Conservation (phyloP, 2,329 filamentous ascomycete genomes). For the Penicillium brasilianum region DNA sequence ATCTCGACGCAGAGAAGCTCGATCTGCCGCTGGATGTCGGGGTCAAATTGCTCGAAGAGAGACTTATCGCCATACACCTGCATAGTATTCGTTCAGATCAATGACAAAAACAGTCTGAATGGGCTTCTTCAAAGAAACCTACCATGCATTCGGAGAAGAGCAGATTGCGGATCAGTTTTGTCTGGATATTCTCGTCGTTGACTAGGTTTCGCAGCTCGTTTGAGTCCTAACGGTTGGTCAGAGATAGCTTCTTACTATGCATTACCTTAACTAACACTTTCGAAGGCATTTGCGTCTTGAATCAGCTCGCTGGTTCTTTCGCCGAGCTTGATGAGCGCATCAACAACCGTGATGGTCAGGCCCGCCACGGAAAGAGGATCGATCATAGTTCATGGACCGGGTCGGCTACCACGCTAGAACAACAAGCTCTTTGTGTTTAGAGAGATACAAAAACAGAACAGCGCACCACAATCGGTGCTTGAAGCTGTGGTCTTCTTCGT, state of each 20-base stretch:
- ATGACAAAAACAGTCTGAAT: not conserved
- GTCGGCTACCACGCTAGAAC: too few relatives aligned
- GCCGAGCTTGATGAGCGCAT: conserved; percentile 13
- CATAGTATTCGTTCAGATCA: not conserved
- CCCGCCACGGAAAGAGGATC: conserved; percentile 15
- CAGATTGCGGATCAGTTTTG: conserved; percentile 10
- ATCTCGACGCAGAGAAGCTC: conserved; percentile 13
- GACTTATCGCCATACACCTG: conserved; percentile 12
- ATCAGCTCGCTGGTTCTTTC: conserved; percentile 11
- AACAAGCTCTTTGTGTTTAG: not conserved
- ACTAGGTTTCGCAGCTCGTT: conserved; percentile 12
- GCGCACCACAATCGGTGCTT: not conserved
- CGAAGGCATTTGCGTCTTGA: conserved; percentile 9
- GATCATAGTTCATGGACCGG: conserved; percentile 2
- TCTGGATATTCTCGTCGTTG: conserved; percentile 16
- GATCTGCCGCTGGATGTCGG: conserved; percentile 16
- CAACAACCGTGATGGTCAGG: conserved; percentile 8
- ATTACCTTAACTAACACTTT: conserved; percentile 3
- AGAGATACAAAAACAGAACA: not conserved
- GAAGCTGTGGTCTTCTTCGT: not conserved
- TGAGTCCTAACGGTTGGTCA: conserved; percentile 8
- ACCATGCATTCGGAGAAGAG: conserved; percentile 13
- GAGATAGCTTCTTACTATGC: not conserved
- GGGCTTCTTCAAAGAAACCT: too few relatives aligned
- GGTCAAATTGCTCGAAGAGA: conserved; percentile 16